Conservation (phyloP, 78 protist genomes). For the Protostelium mycophagum region DNA sequence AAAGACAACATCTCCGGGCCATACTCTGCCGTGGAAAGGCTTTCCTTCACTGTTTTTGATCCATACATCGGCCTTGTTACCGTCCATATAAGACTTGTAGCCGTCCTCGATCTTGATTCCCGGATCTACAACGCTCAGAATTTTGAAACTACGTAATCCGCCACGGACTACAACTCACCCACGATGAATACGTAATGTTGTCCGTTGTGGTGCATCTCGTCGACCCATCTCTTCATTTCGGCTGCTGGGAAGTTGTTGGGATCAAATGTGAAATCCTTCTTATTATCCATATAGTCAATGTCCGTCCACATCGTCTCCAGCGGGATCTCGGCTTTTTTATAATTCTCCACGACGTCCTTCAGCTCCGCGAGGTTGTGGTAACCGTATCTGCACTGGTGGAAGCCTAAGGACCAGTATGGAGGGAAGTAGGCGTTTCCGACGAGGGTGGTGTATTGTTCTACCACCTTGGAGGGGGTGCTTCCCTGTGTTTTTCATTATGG, state of each 20-base stretch:
- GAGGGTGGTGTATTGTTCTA: slow-evolving; percentile 42
- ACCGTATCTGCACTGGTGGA: slow-evolving; percentile 83
- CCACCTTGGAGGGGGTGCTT: no score
- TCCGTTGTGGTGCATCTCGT: slow-evolving; percentile 36
- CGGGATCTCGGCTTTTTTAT: slow-evolving; percentile 48
- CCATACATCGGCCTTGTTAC: background rate
- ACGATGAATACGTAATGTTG: slow-evolving; percentile 69
- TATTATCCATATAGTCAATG: slow-evolving; percentile 65
- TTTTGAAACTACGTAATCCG: no score
- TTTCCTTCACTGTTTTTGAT: background rate
- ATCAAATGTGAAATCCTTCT: slow-evolving; percentile 65
- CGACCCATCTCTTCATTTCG: slow-evolving; percentile 19
- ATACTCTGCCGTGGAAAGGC: slow-evolving; percentile 54
- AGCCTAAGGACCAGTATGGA: slow-evolving; percentile 73
- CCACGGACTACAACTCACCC: no score
- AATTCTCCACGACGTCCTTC: slow-evolving; percentile 35
- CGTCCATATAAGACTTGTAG: background rate
- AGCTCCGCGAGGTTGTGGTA: slow-evolving; percentile 32
- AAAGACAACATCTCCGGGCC: slow-evolving; percentile 78
- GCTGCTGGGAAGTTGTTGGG: slow-evolving; percentile 47
- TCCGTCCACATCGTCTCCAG: slow-evolving; percentile 72
- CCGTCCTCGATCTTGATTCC: slow-evolving; percentile 41
- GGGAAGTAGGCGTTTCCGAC: slow-evolving; percentile 68
- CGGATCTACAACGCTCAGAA: no score
- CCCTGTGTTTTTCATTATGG: no score